Evolutionary conservation across 2,329 filamentous ascomycete species (phyloP), one percentile per base, ranked within the genome.

Genomic region (Cytospora leucostoma): DNA sequence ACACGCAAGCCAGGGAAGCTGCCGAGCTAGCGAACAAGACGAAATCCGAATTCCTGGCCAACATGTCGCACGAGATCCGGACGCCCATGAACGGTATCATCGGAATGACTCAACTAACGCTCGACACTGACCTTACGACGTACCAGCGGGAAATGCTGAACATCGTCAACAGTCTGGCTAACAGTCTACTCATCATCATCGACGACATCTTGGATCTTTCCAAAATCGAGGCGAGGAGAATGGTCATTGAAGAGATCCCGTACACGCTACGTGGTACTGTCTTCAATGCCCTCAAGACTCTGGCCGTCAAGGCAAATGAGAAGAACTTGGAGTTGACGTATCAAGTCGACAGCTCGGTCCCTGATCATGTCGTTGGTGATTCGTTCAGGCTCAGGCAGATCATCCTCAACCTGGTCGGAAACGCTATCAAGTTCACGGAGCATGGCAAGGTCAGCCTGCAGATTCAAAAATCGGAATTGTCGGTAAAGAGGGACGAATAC

Each of bases 121-220:
- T 99, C 60, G 95, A 99, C 74, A 97, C 94, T 47, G 90, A 98
- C 74, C 82, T 99, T 64, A 97, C 93, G 53, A 91, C 93, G 72
- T 96, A 97, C 72, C 95, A 97, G 72, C 88, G 95, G 70, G 95
- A 99, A 78, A 98, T 98, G 94, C 80, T 98, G 76, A 98, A 97
- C 70, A 97, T 97, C 71, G 94, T 99, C 70, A 94, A 97, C 78
- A 96, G 96, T 72, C 82, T 98, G 69, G 95, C 94, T 68, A 97
- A 97, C 79, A 97, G 94, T 78, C 80, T 99, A 70, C 80, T 99
- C 71, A 98, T 94, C 56, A 98, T 99, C 70, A 98, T 99, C 72
- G 94, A 99, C 74, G 88, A 90, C 72, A 90, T 90, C 72, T 74
- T 90, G 68, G 88, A 90, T 80, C 76, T 90, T 70, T 90, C 87